A percentile compares a stretch with the other conserved stretches of the same genome.
These are phyloP conservation scores for Chrysoporthe puriensis DNA, from an alignment of 2,329 filamentous ascomycete species.

Conservation along the genomic window DNA sequence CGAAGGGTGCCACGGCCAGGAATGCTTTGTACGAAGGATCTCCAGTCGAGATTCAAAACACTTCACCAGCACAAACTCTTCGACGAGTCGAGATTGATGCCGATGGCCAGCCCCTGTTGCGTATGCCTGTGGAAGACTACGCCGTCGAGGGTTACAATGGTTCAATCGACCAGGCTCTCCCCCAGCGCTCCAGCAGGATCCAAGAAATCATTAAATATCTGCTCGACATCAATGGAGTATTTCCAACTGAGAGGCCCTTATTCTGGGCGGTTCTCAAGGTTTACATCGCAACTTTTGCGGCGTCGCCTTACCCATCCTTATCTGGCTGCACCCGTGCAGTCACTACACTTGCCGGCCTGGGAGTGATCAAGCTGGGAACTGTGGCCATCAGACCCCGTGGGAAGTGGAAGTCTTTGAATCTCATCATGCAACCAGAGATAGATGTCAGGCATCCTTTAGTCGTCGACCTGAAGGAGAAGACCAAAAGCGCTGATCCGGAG, in stretches of 20 bases:
- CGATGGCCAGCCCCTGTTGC: slow-evolving; percentile 16
- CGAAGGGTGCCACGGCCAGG: neutral
- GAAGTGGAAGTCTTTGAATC: slow-evolving; percentile 24
- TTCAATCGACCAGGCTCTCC: slow-evolving; percentile 21
- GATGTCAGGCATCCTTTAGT: slow-evolving; percentile 49
- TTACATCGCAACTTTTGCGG: slow-evolving; percentile 47
- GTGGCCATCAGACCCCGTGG: slow-evolving; percentile 25
- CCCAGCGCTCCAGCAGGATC: slow-evolving; percentile 37
- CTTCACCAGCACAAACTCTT: neutral
- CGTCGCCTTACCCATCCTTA: slow-evolving; percentile 39
- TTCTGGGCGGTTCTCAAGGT: slow-evolving; percentile 51
- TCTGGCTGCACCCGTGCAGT: slow-evolving; percentile 21
- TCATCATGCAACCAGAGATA: slow-evolving; percentile 47
- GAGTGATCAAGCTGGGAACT: slow-evolving; percentile 21
- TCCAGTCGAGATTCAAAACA: neutral
- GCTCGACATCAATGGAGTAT: slow-evolving; percentile 46
- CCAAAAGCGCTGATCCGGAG: slow-evolving; percentile 51
- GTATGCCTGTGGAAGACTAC: slow-evolving; percentile 31
- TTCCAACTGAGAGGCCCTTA: slow-evolving; percentile 55
- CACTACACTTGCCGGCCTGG: slow-evolving; percentile 40
- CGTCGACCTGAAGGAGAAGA: slow-evolving; percentile 48
- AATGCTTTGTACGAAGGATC: neutral
- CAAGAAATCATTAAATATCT: slow-evolving; percentile 48
- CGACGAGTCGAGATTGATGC: slow-evolving; percentile 4
- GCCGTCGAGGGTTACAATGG: slow-evolving; percentile 11